Evolutionary conservation across 257 asterid species (phyloP).

Genomic region (Oldenlandia corymbosa): DNA sequence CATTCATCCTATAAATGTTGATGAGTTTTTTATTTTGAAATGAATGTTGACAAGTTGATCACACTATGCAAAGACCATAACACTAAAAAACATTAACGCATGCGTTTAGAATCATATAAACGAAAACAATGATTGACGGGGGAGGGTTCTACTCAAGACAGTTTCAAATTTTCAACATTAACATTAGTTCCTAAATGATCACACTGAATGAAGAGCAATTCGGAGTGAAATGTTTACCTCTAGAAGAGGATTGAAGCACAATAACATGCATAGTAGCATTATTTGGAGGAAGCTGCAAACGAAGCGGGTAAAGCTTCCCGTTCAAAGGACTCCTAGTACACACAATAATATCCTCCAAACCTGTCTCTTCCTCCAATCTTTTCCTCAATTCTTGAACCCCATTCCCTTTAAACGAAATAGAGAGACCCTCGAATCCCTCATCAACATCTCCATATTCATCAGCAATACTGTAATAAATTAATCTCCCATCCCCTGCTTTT

Average conservation of each 20-base stretch:
- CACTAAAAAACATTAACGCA: background rate
- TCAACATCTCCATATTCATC: constrained; percentile 67
- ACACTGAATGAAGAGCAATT: background rate
- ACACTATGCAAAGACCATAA: background rate
- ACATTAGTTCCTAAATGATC: background rate
- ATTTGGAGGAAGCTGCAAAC: constrained; percentile 91
- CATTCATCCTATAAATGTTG: too few relatives aligned
- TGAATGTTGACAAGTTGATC: too few relatives aligned
- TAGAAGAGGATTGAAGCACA: constrained; percentile 57
- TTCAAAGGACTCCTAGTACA: constrained; percentile 71
- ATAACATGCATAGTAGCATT: constrained; percentile 63
- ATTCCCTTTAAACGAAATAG: constrained; percentile 61
- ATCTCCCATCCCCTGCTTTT: constrained; percentile 60
- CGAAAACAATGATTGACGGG: background rate
- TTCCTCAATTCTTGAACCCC: constrained; percentile 48
- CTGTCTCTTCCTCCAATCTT: constrained; percentile 57
- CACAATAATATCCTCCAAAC: constrained; percentile 56
- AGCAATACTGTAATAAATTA: constrained; percentile 47
- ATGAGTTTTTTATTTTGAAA: too few relatives aligned
- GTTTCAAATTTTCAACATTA: background rate
- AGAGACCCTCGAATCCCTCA: constrained; percentile 54
- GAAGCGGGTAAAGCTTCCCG: constrained; percentile 87
- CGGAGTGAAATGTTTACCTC: constrained; percentile 32
- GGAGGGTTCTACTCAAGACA: background rate
- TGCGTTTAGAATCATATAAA: background rate